Base-by-base conservation (phyloP, 176 grass and related monocot species). In the Puya raimondii region DNA sequence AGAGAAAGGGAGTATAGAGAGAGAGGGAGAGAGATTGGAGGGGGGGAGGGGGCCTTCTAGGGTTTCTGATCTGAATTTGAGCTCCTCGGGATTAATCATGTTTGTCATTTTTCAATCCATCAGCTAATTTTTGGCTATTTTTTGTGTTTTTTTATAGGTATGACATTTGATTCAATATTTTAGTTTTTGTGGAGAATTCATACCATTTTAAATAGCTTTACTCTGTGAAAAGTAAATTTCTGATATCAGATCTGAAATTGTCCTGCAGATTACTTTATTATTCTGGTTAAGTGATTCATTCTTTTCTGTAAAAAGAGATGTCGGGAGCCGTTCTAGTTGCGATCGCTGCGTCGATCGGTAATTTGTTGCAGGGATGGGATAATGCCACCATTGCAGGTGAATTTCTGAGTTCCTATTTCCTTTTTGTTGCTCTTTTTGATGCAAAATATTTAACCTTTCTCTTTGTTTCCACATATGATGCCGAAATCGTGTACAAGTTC, bases 341-440 rank as follows among this genome's bases (percentile, higher is more conserved):
- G 69, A 77, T 94, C 74, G 86, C 86, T 58, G 91, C 91, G 48
- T 86, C 91, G 63, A 89, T 94, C 49, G 91, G 91, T 29, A 94
- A 89, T 79, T 63, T 94, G 56, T 72, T 94, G 3, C 91, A 94
- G 64, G 91, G 91, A 25, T 94, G 86, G 91, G 91, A 94, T 70
- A 94, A 94, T 84, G 91, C 91, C 17, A 89, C 91, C 70, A 94
- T 94, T 68, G 91, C 91, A 82, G 86, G 91, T 94, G 80, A 86
- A 21, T 51, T 65, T 7, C 10, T 51, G 65, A 81, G 58, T 15
- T 29, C 10, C 9, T 7, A 7, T 7, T 42, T 42, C 33, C 33
- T 42, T 42, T 42, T 42, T 4, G 33, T 0, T 42, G 33, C 33
- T 42, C 33, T 42, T 42, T 42, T 42, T 42, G 0, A 42, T 42